Conservation (phyloP, 2,329 filamentous ascomycete genomes). For the Leptographium procerum region DNA sequence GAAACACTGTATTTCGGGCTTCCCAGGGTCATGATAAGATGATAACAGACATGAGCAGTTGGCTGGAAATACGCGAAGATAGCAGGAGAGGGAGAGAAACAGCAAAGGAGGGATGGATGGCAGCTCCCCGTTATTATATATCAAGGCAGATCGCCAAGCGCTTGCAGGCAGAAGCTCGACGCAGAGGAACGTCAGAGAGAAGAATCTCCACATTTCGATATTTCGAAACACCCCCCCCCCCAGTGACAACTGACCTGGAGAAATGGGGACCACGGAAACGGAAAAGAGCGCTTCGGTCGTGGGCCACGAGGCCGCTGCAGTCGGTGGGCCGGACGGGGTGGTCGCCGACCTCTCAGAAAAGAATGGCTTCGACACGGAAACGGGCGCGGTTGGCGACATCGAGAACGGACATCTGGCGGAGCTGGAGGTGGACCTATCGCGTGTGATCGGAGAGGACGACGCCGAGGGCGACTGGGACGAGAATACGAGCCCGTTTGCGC, state of each 20-base stretch:
- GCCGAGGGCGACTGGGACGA: conserved; percentile 16
- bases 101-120: neutral
- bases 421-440: conserved; percentile 20
- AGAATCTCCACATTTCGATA: too few relatives aligned
- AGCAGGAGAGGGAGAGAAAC: neutral
- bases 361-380: neutral
- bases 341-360: neutral
- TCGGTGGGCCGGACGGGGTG: neutral
- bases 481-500: conserved; percentile 18
- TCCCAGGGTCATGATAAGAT: neutral
- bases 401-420: conserved; percentile 19
- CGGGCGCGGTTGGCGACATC: neutral
- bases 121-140: neutral
- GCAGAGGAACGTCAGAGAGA: too few relatives aligned
- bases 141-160: neutral
- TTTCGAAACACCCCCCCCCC: too few relatives aligned
- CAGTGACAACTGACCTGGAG: too few relatives aligned
- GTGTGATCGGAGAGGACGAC: conserved; percentile 15
- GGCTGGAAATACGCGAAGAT: neutral
- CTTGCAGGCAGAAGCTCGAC: neutral
- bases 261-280: neutral
- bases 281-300: neutral
- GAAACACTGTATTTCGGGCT: neutral
- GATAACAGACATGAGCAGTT: neutral
- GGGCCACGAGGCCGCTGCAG: neutral